Evolutionary conservation across 176 grass and related monocot genomes (phyloP), one percentile per base, ranked within the genome.

Genomic region (Oryza coarctata): DNA sequence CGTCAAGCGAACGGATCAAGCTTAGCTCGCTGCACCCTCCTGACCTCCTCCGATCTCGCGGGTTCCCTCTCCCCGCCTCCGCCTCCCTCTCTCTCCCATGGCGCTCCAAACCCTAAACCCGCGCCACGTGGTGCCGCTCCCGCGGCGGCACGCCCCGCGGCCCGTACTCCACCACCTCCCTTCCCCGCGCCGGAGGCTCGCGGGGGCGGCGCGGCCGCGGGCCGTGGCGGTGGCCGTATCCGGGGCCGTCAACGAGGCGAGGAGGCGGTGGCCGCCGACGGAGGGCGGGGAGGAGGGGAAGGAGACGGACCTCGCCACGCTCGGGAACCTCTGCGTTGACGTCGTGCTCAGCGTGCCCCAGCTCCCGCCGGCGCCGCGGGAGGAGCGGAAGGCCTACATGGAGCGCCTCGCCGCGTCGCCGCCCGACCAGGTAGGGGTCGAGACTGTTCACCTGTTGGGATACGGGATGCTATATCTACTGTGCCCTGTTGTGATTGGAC

Each of bases 251-350:
- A 89, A 83, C 79, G 86, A 82, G 80, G 82, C 68, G 18, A 62
- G 83, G 80, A 82, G 84, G 84, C 65, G 70, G 50, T 55, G 50
- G 31, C 40, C 22, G 28, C 31, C 63, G 10, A 18, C 0, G 1
- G 73, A 38, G 25, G 73, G 39, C 33, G 80, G 31, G 63, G 47
- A 7, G 17, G 71, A 39, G 9, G 71, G 62, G 36, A 93, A 86
- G 79, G 76, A 50, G 6, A 86, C 89, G 28, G 96, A 98, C 81
- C 90, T 98, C 82, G 82, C 90, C 50, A 98, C 90, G 44, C 85
- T 98, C 66, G 93, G 96, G 2, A 98, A 98, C 88, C 85, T 98
- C 45, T 98, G 93, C 70, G 90, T 95, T 27, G 93, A 98, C 34
- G 92, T 98, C 83, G 90, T 95, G 20, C 89, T 98, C 73, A 86